Conservation (phyloP, 2,329 filamentous ascomycete genomes). For the Didymella segeticola region DNA sequence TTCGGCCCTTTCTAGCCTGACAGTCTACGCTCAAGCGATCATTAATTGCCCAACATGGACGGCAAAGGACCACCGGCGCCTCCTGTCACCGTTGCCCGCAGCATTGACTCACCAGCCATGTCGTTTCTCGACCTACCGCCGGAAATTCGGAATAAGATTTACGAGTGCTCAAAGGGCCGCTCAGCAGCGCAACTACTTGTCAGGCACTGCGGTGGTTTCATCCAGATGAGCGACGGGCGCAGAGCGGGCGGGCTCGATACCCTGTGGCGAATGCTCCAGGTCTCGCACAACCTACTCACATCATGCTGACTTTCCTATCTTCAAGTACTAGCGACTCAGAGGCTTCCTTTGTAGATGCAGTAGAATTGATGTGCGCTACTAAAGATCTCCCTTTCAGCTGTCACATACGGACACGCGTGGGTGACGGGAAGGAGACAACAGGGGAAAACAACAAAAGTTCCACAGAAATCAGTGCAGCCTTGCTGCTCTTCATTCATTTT, state of each 20-base stretch:
- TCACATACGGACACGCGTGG: neutral
- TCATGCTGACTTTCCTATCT: neutral
- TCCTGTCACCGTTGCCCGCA: neutral
- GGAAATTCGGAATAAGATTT: neutral
- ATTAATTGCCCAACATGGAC: too few species aligned
- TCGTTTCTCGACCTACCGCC: neutral
- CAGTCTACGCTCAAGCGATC: too few species aligned
- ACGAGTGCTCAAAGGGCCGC: neutral
- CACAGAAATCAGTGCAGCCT: neutral
- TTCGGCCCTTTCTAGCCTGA: too few species aligned
- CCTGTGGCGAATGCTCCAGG: too few species aligned
- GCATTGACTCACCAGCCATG: neutral
- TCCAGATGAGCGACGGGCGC: neutral
- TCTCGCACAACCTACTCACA: neutral
- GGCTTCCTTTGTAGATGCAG: neutral
- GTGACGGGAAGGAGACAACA: neutral
- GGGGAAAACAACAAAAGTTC: neutral
- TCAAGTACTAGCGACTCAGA: too few species aligned
- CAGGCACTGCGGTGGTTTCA: too few species aligned
- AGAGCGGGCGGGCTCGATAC: neutral
- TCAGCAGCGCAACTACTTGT: neutral
- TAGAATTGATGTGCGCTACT: neutral
- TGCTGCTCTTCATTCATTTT: neutral
- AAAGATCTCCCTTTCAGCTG: neutral
- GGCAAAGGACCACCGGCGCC: too few species aligned